Conservation (phyloP, 768 basidiomycete species). For the Tephrocybe sp. region DNA sequence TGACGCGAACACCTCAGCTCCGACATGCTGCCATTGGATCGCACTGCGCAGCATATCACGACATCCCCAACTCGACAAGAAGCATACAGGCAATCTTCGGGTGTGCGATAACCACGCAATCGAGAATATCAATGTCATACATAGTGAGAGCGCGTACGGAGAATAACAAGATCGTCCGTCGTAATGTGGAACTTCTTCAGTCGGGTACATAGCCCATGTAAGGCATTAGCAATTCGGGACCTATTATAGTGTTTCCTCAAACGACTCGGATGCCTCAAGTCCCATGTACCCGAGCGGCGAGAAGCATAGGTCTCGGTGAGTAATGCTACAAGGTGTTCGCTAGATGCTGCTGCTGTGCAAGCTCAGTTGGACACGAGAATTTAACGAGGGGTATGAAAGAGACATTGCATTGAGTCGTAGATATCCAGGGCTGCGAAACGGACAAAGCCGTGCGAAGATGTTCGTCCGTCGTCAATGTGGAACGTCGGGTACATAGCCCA, state of each 20-base stretch:
- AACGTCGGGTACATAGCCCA: constrained; percentile 61
- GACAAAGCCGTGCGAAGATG: constrained; percentile 93
- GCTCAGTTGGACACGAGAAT: constrained; percentile 53
- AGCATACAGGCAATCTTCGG: constrained; percentile 95
- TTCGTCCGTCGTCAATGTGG: constrained; percentile 84
- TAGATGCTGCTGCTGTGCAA: constrained; percentile 20
- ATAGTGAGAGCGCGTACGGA: too few relatives aligned
- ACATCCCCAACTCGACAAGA: constrained; percentile 90
- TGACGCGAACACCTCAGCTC: too few relatives aligned
- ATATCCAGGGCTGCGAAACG: too few relatives aligned
- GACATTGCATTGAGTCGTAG: too few relatives aligned
- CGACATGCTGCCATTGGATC: too few relatives aligned
- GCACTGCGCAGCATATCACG: too few relatives aligned
- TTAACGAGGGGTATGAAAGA: constrained; percentile 41
- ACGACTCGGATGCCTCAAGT: constrained; percentile 12
- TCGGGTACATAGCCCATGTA: constrained; percentile 51
- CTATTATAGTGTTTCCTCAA: constrained; percentile 37
- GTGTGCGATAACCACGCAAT: constrained; percentile 80
- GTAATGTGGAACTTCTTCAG: constrained; percentile 79
- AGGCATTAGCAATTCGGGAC: not conserved
- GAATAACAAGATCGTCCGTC: too few relatives aligned
- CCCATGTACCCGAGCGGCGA: constrained; percentile 29
- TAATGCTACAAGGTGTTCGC: constrained; percentile 18
- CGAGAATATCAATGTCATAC: constrained; percentile 85
- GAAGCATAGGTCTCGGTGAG: constrained; percentile 33